Conservation (phyloP, 73 alveolate species). For the Tetrahymena elliotti region DNA sequence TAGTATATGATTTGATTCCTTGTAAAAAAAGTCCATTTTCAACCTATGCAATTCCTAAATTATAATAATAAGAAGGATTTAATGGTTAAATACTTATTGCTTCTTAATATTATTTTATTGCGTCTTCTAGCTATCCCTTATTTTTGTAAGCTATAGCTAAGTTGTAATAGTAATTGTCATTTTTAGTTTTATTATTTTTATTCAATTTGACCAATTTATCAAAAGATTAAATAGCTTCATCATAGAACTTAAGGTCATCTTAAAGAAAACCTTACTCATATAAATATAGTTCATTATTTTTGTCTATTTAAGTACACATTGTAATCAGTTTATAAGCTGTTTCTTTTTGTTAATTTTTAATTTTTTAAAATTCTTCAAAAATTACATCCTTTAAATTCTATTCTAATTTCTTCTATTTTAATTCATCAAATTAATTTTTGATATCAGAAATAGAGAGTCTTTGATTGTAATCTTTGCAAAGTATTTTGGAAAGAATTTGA, state of each 20-base stretch:
- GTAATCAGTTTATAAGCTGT: not conserved
- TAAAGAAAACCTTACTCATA: not conserved
- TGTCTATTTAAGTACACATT: not conserved
- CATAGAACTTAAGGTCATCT: not conserved
- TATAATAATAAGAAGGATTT: too few relatives aligned
- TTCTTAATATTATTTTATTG: not conserved
- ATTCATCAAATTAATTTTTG: not conserved
- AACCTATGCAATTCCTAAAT: too few relatives aligned
- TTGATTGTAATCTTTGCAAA: not conserved
- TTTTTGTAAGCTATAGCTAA: not conserved
- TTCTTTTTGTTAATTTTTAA: too few relatives aligned
- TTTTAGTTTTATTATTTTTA: too few relatives aligned
- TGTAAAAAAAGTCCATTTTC: too few relatives aligned
- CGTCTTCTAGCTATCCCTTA: not conserved
- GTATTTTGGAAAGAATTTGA: not conserved
- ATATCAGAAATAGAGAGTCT: not conserved
- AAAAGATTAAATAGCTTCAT: not conserved
- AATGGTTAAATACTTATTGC: not conserved
- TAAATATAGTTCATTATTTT: not conserved
- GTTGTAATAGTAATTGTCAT: not conserved
- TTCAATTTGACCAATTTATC: too few relatives aligned
- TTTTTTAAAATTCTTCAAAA: too few relatives aligned
- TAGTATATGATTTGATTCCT: too few relatives aligned
- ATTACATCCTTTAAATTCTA: not conserved
- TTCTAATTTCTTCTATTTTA: not conserved